Percentiles rank a stretch among this genome's conserved stretches.
phyloP scores from a whole-genome alignment of 2,329 filamentous ascomycete genomes.

The Penicillium sp. region DNA sequence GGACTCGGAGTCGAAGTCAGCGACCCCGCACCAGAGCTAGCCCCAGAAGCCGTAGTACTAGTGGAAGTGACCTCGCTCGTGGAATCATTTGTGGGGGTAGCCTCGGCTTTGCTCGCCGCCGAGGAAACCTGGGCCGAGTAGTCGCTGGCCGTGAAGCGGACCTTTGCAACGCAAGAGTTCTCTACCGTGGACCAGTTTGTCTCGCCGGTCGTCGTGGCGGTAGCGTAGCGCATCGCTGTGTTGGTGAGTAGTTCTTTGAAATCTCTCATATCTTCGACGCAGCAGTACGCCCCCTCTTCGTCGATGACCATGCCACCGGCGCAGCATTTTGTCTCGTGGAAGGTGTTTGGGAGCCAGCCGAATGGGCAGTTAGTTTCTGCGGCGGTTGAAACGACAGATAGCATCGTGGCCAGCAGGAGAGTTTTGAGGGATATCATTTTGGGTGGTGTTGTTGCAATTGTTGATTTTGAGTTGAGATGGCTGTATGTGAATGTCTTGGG shows the following conservation, averaged over 20 bases:
- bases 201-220: background rate
- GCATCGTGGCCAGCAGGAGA: background rate
- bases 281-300: conserved; percentile 2
- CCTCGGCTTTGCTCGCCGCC: background rate
- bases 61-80: background rate
- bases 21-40: background rate
- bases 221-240: background rate
- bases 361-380: background rate
- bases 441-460: too few species aligned
- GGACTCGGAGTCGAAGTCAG: background rate
- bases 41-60: background rate
- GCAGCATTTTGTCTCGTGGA: background rate
- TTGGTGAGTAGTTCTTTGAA: background rate
- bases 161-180: background rate
- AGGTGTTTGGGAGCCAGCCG: conserved; percentile 1
- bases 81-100: background rate
- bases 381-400: background rate
- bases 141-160: conserved; percentile 9
- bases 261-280: background rate
- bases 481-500: too few species aligned
- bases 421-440: background rate
- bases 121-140: conserved; percentile 10
- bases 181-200: background rate
- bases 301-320: background rate
- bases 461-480: too few species aligned